phyloP scores from a whole-genome alignment of 2,329 filamentous ascomycete genomes.

The Penicillium crustosum region DNA sequence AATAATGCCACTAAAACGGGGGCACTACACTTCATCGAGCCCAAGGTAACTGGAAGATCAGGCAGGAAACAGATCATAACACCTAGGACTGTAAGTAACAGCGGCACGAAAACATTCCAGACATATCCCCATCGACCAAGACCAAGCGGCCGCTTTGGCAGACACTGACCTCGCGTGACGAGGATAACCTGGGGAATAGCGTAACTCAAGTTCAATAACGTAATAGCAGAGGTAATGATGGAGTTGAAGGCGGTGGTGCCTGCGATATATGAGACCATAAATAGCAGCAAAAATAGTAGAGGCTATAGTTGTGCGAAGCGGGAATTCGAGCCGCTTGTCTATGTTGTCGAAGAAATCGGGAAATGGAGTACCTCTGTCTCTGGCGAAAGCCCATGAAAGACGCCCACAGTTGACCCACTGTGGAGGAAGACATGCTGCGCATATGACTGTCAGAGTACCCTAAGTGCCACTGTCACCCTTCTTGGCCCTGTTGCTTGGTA shows the following conservation, averaged over 20 bases:
- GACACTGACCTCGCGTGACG: background rate
- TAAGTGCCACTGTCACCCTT: slow-evolving; percentile 17
- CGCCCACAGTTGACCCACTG: slow-evolving; percentile 36
- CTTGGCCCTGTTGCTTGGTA: slow-evolving; percentile 29
- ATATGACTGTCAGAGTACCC: slow-evolving; percentile 17
- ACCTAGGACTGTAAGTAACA: background rate
- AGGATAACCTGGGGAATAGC: slow-evolving; percentile 30
- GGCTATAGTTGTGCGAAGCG: background rate
- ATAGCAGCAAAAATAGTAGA: slow-evolving; percentile 28
- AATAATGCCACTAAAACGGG: slow-evolving; percentile 8
- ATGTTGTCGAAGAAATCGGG: background rate
- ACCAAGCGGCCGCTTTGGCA: background rate
- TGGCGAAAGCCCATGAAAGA: slow-evolving; percentile 36
- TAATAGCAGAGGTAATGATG: slow-evolving; percentile 32
- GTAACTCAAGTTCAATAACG: slow-evolving; percentile 34
- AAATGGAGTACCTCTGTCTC: slow-evolving; percentile 29
- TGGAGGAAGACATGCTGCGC: slow-evolving; percentile 26
- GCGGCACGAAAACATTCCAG: background rate
- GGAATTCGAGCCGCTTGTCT: background rate
- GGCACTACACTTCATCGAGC: slow-evolving; percentile 1
- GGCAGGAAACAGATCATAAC: background rate
- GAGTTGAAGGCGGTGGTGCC: slow-evolving; percentile 36
- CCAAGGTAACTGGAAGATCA: background rate
- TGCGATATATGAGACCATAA: slow-evolving; percentile 36
- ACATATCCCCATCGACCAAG: background rate